Percentiles rank a stretch among this genome's conserved stretches.
These are phyloP conservation scores for Coelastrella sp. DNA, from an alignment of 139 green algal genomes.

Conservation along the genomic window DNA sequence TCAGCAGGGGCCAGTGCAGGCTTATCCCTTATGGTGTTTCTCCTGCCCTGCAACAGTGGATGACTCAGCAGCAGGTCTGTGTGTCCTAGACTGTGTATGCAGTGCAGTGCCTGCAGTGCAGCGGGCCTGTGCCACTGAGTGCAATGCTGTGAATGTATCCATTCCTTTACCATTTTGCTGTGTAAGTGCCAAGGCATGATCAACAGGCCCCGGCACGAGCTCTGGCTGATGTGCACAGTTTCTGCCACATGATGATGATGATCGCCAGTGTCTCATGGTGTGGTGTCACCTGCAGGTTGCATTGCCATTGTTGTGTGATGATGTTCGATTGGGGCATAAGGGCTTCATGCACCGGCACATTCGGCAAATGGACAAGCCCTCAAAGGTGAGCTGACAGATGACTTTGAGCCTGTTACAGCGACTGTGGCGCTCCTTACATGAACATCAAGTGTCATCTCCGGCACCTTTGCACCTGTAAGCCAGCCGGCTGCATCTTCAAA, in stretches of 20 bases:
- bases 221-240: neutral
- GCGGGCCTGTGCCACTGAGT: neutral
- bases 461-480: neutral
- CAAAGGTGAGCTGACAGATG: neutral
- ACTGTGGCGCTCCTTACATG: neutral
- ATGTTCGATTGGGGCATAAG: slow-evolving; percentile 19
- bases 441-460: neutral
- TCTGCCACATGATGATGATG: neutral
- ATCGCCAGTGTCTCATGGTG: neutral
- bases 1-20: neutral
- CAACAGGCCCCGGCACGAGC: no score
- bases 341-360: slow-evolving; percentile 32
- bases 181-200: no score
- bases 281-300: slow-evolving; percentile 2
- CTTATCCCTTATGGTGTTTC: slow-evolving; percentile 8
- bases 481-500: no score
- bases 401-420: neutral
- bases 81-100: neutral
- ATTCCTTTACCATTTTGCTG: no score
- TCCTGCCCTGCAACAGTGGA: slow-evolving; percentile 33
- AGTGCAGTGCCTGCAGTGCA: neutral
- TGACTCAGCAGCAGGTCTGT: slow-evolving; percentile 15
- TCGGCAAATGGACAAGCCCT: slow-evolving; percentile 1
- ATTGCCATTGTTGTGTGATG: slow-evolving; percentile 26
- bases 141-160: neutral